Base-by-base conservation (phyloP, 257 asterid genomes). In the Lycium ferocissimum region DNA sequence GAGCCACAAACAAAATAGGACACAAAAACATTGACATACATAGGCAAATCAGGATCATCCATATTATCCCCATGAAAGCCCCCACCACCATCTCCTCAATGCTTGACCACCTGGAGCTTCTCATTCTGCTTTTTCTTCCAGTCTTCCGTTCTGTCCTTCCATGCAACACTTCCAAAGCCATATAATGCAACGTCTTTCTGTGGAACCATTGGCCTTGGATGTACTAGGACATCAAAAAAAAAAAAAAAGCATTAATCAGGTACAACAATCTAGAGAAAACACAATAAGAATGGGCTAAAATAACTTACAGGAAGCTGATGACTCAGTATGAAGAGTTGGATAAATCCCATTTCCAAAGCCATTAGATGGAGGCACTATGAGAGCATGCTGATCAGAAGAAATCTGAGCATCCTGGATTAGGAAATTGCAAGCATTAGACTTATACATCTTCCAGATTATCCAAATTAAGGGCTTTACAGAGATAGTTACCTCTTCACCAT, bases 131-230 rank as follows among this genome's bases (percentile, higher is more conserved):
- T 89, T 84, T 83, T 92, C 87, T 91, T 94, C 99, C 99, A 96
- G 5, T 94, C 95, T 87, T 96, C 99, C 98, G 93, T 90, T 43
- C 94, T 93, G 84, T 96, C 97, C 89, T 93, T 94, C 99, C 99
- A 96, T 37, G 98, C 94, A 88, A 94, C 97, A 93, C 98, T 96
- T 85, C 99, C 99, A 83, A 92, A 96, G 72, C 99, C 99, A 81
- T 96, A 96, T n/a, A 92, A 71, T 8, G 98, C 97, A 72, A 88
- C 56, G 89, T 96, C 98, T 90, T 94, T 94, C 89, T 92, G 88
- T 5, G 96, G 98, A 79, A 88, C 98, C 98, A 96, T 91, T 53
- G 99, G 91, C 49, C 99, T 92, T 0, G 95, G 89, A 80, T 90
- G 92, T 89, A 88, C 99, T 96, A 84, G 12, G 38, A 75, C 70